Percentiles rank a stretch among this genome's conserved stretches.
Evolutionary conservation across 768 basidiomycete species (phyloP).

Genomic region (Lactarius tabidus): DNA sequence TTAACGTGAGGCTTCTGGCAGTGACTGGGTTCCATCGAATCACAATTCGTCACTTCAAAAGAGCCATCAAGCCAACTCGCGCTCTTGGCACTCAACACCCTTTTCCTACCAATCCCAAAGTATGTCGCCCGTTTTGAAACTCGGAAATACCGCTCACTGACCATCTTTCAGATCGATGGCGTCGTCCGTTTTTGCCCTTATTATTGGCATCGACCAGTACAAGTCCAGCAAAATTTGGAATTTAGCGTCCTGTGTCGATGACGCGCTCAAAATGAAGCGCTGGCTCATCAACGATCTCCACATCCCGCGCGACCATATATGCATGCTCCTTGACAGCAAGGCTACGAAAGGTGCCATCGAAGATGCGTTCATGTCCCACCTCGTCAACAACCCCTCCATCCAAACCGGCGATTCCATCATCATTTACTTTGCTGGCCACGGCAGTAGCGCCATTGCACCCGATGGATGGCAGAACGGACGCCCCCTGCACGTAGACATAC

Average conservation of each 20-base stretch:
- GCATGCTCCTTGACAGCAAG: conserved; percentile 50
- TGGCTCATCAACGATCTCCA: conserved; percentile 56
- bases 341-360: conserved; percentile 63
- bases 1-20: background rate
- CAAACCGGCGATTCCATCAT: conserved; percentile 60
- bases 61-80: background rate
- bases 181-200: conserved; percentile 55
- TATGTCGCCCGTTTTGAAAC: background rate
- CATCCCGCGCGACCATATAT: conserved; percentile 56
- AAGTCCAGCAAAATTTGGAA: conserved; percentile 59
- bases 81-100: conserved; percentile 2
- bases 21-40: background rate
- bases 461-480: conserved; percentile 52
- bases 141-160: background rate
- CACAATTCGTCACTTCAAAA: conserved; percentile 10
- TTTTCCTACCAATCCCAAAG: conserved; percentile 2
- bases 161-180: conserved; percentile 32
- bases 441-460: conserved; percentile 54
- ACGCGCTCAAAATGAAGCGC: conserved; percentile 53
- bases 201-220: conserved; percentile 69
- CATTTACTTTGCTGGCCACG: conserved; percentile 74
- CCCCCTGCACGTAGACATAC: conserved; percentile 46
- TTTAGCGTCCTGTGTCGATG: conserved; percentile 60
- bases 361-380: conserved; percentile 54
- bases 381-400: conserved; percentile 58